phyloP scores from a whole-genome alignment of 2,329 filamentous ascomycete genomes.

The Fusarium verticillioides region DNA sequence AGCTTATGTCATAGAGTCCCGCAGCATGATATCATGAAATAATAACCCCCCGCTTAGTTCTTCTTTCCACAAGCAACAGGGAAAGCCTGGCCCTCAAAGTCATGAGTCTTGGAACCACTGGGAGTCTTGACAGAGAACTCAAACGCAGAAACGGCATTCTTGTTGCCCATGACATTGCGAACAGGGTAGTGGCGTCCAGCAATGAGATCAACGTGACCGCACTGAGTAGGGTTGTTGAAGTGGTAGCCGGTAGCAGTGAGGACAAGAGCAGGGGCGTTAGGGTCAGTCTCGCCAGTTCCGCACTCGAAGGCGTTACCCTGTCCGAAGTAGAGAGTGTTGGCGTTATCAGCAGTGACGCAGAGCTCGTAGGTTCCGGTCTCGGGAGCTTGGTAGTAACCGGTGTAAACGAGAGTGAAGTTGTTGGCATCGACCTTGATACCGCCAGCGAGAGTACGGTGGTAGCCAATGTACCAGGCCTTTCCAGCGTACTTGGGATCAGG shows the following conservation, averaged over 20 bases:
- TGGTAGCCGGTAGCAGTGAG: conserved; percentile 13
- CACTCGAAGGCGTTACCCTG: conserved; percentile 36
- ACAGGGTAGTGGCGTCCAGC: conserved; percentile 34
- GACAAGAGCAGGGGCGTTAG: not conserved
- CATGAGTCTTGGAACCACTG: not conserved
- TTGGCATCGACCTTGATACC: conserved; percentile 38
- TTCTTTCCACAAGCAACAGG: not conserved
- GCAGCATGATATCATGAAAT: not conserved
- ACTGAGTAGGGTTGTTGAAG: conserved; percentile 28
- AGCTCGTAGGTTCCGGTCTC: conserved; percentile 32
- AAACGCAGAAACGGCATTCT: not conserved
- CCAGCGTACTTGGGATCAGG: not conserved
- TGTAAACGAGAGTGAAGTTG: conserved; percentile 41
- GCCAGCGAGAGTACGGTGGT: not conserved
- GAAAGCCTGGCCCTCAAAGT: not conserved
- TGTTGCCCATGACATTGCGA: conserved; percentile 37
- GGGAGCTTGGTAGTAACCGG: conserved; percentile 30
- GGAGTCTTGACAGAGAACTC: not conserved
- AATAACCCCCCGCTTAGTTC: not conserved
- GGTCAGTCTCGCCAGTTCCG: conserved; percentile 22
- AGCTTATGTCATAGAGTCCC: not conserved
- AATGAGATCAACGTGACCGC: conserved; percentile 23
- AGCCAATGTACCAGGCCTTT: not conserved
- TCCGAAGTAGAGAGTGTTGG: conserved; percentile 38
- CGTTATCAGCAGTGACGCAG: conserved; percentile 38